phyloP scores from a whole-genome alignment of 2,329 filamentous ascomycete species.

The Fusarium neocosmosporiellum region DNA sequence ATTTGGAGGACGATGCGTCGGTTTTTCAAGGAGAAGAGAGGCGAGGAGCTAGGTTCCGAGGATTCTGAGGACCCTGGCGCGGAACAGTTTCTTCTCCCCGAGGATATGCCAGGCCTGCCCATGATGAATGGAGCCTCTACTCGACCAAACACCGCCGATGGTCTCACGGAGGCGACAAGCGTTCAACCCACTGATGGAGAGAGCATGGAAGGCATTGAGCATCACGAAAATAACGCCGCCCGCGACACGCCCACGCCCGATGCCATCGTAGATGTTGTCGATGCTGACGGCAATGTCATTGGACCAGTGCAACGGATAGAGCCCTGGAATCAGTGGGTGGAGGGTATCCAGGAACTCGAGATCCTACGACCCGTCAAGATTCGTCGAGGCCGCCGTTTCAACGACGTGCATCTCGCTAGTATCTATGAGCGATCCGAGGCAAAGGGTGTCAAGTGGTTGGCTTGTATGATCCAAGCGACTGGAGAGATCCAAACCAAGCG shows the following conservation, averaged over 20 bases:
- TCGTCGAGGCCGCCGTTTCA: constrained; percentile 56
- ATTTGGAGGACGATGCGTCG: constrained; percentile 46
- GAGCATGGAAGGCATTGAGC: constrained; percentile 37
- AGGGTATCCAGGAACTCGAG: constrained; percentile 51
- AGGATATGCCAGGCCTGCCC: constrained; percentile 18
- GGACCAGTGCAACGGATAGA: constrained; percentile 52
- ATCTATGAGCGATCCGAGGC: constrained; percentile 56
- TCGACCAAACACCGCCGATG: constrained; percentile 5
- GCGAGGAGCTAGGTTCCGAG: constrained; percentile 32
- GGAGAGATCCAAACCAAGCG: constrained; percentile 54
- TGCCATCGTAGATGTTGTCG: constrained; percentile 50
- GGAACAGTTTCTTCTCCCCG: constrained; percentile 21
- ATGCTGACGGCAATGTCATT: constrained; percentile 52
- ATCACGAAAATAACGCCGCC: constrained; percentile 13
- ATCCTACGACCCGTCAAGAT: constrained; percentile 55
- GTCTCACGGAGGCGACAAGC: background rate
- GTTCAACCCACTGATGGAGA: constrained; percentile 7
- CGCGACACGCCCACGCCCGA: constrained; percentile 12
- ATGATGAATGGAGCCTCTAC: constrained; percentile 22
- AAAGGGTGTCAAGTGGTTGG: constrained; percentile 59
- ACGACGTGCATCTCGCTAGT: constrained; percentile 50
- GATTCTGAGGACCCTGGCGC: constrained; percentile 28
- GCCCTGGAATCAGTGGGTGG: constrained; percentile 54
- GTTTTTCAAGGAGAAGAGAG: constrained; percentile 49
- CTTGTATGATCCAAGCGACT: constrained; percentile 62